Conservation (phyloP, 495 filamentous ascomycete genomes). For the Neurospora cerealis region DNA sequence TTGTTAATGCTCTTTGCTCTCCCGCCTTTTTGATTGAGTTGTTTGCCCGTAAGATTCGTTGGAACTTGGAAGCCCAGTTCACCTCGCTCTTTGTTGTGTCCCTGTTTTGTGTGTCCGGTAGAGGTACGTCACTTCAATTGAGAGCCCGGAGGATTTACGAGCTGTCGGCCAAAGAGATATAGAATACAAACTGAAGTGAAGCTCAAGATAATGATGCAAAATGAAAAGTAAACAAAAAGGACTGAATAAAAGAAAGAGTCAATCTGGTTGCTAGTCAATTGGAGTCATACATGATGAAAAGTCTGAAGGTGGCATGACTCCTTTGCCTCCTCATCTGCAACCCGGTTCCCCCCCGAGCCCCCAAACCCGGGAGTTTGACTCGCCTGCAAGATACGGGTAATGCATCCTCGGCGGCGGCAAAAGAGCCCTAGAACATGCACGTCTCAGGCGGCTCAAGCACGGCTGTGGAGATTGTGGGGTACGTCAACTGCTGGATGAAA, state of each 20-base stretch:
- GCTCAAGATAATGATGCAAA: background rate
- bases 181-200: background rate
- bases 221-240: background rate
- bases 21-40: background rate
- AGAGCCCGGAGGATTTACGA: background rate
- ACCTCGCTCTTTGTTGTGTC: background rate
- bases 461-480: background rate
- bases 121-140: background rate
- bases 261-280: background rate
- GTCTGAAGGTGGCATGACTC: conserved; percentile 3
- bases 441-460: background rate
- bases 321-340: background rate
- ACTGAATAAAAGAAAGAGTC: background rate
- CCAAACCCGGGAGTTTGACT: background rate
- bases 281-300: background rate
- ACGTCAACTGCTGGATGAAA: background rate
- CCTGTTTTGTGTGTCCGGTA: background rate
- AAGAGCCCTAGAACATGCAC: background rate
- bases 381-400: background rate
- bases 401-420: background rate
- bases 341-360: background rate
- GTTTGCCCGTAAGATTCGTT: background rate
- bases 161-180: background rate
- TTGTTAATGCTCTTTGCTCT: background rate
- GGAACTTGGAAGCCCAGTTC: background rate